Base-by-base conservation (phyloP, 495 filamentous ascomycete genomes). In the Tirmania nivea region DNA sequence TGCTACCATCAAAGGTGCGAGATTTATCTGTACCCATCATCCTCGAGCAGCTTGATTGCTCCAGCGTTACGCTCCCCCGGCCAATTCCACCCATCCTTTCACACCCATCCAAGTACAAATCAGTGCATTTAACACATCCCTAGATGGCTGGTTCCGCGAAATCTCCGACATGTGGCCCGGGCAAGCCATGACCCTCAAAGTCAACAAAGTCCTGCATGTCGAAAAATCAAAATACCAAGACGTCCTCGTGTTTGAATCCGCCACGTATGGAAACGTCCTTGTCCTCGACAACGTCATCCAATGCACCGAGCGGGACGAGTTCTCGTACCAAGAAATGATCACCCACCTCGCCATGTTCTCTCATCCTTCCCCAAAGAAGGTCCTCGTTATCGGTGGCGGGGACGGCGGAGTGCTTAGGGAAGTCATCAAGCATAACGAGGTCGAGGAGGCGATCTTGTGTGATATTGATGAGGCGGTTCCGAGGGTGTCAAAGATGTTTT, bases 291-390 rank as follows among this genome's bases (percentile, higher is more conserved):
- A 94, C 65, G 90, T 94, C 67, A 95, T 99, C 69, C 90, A 96
- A 71, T 86, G 80, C 74, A 95, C 90, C 54, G 90, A 96, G 78
- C 77, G 87, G 45, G 92, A 99, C 66, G 92, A 99, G 74, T 96
- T 96, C 75, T 81, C 85, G 70, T 96, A 96, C 78, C 92, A 99
- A 73, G 92, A 99, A 78, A 99, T 99, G 90, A 99, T 99, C 72
- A 86, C 90, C 55, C 87, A 99, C 71, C 76, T 96, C 52, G 90
- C 86, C 70, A 88, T 99, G 84, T 92, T 92, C 77, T 85, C 90
- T 21, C 90, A 96, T 77, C 92, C 89, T 59, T 78, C 90, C 73
- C 90, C 90, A 61, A 87, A 94, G 79, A 89, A 87, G 72, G 88
- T 96, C 52, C 79, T 99, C 37, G 90, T 99, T 68, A 95, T 96